A percentile compares a stretch with the other conserved stretches of the same genome.
Conservation (phyloP, 345 rosid species). For the Citrus sinensis region DNA sequence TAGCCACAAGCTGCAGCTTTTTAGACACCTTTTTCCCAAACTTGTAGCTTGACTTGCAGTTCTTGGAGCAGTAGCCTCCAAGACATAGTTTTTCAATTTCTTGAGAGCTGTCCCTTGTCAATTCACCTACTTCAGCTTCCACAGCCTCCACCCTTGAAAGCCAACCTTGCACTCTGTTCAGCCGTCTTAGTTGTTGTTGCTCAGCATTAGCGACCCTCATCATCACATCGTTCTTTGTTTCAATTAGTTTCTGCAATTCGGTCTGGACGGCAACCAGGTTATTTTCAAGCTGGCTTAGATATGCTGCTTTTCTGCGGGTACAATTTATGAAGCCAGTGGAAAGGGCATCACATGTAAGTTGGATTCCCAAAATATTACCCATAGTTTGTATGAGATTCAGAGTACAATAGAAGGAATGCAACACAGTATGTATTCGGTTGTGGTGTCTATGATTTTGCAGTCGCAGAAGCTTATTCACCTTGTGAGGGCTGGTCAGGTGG, state of each 20-base stretch:
- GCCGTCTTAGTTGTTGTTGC: neutral
- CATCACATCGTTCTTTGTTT: neutral
- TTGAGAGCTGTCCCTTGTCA: neutral
- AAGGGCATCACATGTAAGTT: neutral
- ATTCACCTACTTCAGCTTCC: no score
- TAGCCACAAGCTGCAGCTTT: neutral
- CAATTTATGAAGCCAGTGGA: neutral
- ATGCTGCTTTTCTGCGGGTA: neutral
- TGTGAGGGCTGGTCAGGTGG: no score
- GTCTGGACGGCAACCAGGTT: neutral
- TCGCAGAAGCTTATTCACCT: no score
- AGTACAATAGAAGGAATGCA: neutral
- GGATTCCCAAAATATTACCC: neutral
- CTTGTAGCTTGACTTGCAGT: slow-evolving; percentile 5
- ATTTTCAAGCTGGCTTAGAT: neutral
- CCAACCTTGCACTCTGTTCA: neutral
- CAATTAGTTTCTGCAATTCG: neutral
- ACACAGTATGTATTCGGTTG: no score
- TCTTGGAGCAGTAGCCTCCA: neutral
- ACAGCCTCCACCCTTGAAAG: no score
- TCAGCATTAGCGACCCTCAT: neutral
- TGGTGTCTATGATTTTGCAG: no score
- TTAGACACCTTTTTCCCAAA: neutral
- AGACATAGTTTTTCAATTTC: neutral
- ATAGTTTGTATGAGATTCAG: neutral